These are phyloP conservation scores for Darksidea phi DNA, from an alignment of 495 filamentous ascomycete genomes.

Conservation along the genomic window DNA sequence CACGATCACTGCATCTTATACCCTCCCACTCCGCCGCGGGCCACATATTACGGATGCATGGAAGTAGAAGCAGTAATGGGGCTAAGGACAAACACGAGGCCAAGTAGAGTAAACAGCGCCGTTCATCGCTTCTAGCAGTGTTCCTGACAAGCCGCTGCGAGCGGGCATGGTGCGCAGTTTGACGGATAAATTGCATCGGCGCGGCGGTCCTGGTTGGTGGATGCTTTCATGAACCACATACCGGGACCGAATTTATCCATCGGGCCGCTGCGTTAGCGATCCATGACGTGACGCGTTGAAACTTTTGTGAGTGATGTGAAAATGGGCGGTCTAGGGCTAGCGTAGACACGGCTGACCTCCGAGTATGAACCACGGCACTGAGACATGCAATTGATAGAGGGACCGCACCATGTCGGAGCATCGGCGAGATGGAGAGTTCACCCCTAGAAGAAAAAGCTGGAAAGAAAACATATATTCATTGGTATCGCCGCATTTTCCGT, in stretches of 20 bases:
- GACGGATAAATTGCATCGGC: slow-evolving; percentile 32
- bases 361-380: too few species aligned
- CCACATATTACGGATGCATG: slow-evolving; percentile 11
- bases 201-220: slow-evolving; percentile 32
- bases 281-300: slow-evolving; percentile 2
- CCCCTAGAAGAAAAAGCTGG: not conserved
- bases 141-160: not conserved
- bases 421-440: not conserved
- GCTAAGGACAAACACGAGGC: slow-evolving; percentile 14
- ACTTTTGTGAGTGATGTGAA: too few species aligned
- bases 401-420: too few species aligned
- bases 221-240: not conserved
- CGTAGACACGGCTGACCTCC: too few species aligned
- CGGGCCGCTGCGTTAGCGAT: not conserved
- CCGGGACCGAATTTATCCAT: slow-evolving; percentile 12
- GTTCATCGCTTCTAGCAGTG: too few species aligned
- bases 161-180: slow-evolving; percentile 9
- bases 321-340: too few species aligned
- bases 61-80: not conserved
- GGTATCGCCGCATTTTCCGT: not conserved
- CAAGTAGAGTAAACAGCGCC: slow-evolving; percentile 10
- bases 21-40: not conserved
- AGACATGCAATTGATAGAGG: too few species aligned
- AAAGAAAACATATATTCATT: not conserved
- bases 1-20: too few species aligned